These are phyloP conservation scores for Malbranchea zuffiana DNA, from an alignment of 2,329 filamentous ascomycete genomes.

Conservation along the genomic window DNA sequence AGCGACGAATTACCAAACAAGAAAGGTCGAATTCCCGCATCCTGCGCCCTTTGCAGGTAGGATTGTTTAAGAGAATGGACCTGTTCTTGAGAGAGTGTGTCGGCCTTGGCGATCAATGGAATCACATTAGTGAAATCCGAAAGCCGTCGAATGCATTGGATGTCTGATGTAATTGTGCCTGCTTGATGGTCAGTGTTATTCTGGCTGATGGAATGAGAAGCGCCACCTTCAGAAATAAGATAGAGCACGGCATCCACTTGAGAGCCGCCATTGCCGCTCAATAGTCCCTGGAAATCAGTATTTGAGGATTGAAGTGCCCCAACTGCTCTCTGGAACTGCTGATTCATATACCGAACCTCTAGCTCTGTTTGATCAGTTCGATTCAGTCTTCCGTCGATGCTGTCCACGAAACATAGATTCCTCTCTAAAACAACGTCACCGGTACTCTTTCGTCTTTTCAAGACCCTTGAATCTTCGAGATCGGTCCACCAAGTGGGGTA, in stretches of 20 bases:
- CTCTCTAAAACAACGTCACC: slow-evolving; percentile 73
- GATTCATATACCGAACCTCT: slow-evolving; percentile 62
- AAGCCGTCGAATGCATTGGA: slow-evolving; percentile 61
- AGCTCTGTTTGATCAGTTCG: slow-evolving; percentile 44
- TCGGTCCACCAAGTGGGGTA: slow-evolving; percentile 88
- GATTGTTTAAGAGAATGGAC: slow-evolving; percentile 48
- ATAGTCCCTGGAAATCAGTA: slow-evolving; percentile 60
- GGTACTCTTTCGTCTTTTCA: slow-evolving; percentile 56
- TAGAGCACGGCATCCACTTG: slow-evolving; percentile 82
- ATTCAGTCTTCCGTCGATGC: slow-evolving; percentile 50
- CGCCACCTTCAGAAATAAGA: slow-evolving; percentile 59
- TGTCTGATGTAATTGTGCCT: slow-evolving; percentile 53
- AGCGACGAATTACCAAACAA: slow-evolving; percentile 23
- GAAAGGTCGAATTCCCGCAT: slow-evolving; percentile 53
- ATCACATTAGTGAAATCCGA: slow-evolving; percentile 71
- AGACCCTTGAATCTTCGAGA: slow-evolving; percentile 52
- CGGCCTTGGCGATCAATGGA: slow-evolving; percentile 66
- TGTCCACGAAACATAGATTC: slow-evolving; percentile 90
- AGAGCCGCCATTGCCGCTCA: slow-evolving; percentile 71
- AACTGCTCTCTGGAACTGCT: slow-evolving; percentile 53
- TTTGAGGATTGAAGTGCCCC: slow-evolving; percentile 54
- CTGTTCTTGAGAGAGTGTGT: slow-evolving; percentile 52
- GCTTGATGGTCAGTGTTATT: slow-evolving; percentile 11
- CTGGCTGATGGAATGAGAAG: not conserved
- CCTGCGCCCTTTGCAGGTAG: slow-evolving; percentile 24